Conservation (phyloP, 345 rosid species). For the Mangifera indica region DNA sequence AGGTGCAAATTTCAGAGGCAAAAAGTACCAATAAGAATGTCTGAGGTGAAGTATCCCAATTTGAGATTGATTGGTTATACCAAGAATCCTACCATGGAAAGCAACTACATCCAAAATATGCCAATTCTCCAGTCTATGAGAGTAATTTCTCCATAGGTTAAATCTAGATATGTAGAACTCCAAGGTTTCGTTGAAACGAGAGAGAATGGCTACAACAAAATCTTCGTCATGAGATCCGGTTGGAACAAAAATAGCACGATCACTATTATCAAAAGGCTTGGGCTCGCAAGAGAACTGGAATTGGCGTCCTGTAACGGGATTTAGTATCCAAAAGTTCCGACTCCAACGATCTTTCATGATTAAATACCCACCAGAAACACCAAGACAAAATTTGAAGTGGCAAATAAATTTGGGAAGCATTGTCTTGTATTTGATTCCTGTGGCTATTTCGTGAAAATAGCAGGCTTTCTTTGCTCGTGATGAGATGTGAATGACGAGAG, state of each 20-base stretch:
- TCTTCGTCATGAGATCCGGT: background rate
- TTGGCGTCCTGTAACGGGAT: slow-evolving; percentile 1
- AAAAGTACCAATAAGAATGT: no score
- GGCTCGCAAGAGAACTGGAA: background rate
- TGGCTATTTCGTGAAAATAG: background rate
- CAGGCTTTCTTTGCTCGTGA: background rate
- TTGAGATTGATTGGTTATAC: no score
- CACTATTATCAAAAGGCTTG: background rate
- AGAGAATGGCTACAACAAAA: background rate
- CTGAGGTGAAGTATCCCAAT: no score
- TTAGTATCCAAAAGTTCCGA: background rate
- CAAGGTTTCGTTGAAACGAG: no score
- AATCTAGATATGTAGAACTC: no score
- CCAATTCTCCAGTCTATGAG: no score
- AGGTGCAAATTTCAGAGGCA: no score
- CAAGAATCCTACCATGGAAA: background rate
- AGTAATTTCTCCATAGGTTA: no score
- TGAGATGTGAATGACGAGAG: background rate
- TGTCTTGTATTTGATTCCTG: background rate
- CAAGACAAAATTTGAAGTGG: background rate
- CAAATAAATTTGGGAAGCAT: background rate
- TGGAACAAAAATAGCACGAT: background rate
- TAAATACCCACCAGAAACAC: background rate
- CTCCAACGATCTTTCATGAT: background rate
- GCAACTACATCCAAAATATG: background rate